Conservation (phyloP, 148 eudicot genomes). For the Heliosperma pusillum region DNA sequence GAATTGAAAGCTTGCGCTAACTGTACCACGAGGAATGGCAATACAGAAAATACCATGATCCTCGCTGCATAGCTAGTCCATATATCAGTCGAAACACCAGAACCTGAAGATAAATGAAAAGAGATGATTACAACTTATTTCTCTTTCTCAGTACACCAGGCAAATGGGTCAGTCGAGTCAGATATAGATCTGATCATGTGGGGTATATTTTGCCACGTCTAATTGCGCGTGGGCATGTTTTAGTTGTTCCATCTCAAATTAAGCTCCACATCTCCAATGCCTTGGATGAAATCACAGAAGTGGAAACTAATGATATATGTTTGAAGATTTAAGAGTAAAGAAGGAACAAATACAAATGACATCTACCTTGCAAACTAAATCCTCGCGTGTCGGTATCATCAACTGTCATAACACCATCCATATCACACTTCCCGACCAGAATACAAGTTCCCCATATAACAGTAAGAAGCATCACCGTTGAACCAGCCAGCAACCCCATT, state of each 20-base stretch:
- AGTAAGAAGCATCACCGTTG: conserved; percentile 89
- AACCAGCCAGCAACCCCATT: conserved; percentile 96
- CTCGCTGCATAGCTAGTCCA: conserved; percentile 91
- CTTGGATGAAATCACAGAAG: background rate
- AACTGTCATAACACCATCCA: conserved; percentile 41
- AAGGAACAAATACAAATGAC: background rate
- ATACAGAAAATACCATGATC: conserved; percentile 67
- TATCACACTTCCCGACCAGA: conserved; percentile 81
- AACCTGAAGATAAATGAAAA: conserved; percentile 37
- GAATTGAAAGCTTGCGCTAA: conserved; percentile 61
- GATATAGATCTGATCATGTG: background rate
- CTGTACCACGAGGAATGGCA: conserved; percentile 78
- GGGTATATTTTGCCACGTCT: background rate
- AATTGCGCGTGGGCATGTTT: background rate
- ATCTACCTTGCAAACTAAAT: conserved; percentile 52
- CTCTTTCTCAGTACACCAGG: background rate
- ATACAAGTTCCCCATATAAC: conserved; percentile 84
- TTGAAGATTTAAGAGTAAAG: background rate
- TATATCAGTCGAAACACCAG: conserved; percentile 80
- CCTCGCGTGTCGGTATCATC: conserved; percentile 64
- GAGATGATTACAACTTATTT: background rate
- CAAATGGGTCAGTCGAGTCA: background rate
- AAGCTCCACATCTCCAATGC: background rate
- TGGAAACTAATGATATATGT: background rate
- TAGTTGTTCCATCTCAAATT: background rate